Evolutionary conservation across 1,284 basidiomycete genomes (phyloP).

Genomic region (Stygiomarasmius scandens): DNA sequence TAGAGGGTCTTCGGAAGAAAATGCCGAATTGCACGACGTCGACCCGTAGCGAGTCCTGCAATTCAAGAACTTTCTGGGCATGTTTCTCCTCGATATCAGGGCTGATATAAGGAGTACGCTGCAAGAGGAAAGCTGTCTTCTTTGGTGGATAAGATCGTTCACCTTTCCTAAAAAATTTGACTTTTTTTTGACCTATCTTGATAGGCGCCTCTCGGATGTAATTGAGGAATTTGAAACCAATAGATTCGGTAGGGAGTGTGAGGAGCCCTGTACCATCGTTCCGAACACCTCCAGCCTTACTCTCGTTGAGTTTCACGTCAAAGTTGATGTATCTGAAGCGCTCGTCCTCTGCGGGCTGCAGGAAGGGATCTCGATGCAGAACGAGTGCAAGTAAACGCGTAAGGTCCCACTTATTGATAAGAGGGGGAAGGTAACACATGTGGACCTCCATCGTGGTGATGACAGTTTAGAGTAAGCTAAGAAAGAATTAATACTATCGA

Average conservation of each 20-base stretch:
- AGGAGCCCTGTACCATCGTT: slow-evolving; percentile 62
- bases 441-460: slow-evolving; percentile 46
- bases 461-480: neutral
- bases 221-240: slow-evolving; percentile 50
- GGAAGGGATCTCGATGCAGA: slow-evolving; percentile 54
- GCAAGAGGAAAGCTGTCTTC: slow-evolving; percentile 38
- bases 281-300: slow-evolving; percentile 49
- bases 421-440: slow-evolving; percentile 48
- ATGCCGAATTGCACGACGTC: slow-evolving; percentile 65
- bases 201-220: slow-evolving; percentile 41
- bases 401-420: slow-evolving; percentile 56
- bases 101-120: slow-evolving; percentile 62
- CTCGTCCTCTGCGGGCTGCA: slow-evolving; percentile 20
- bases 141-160: slow-evolving; percentile 23
- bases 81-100: slow-evolving; percentile 62
- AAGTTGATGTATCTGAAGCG: slow-evolving; percentile 47
- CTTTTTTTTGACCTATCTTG: slow-evolving; percentile 37
- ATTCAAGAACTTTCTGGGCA: slow-evolving; percentile 43
- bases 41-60: slow-evolving; percentile 53
- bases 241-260: slow-evolving; percentile 42
- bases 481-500: too few species aligned
- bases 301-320: slow-evolving; percentile 50
- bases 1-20: slow-evolving; percentile 41
- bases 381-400: slow-evolving; percentile 52
- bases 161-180: slow-evolving; percentile 40